Conservation (phyloP, 2,329 filamentous ascomycete species). For the Ophiostoma himal-ulmi region DNA sequence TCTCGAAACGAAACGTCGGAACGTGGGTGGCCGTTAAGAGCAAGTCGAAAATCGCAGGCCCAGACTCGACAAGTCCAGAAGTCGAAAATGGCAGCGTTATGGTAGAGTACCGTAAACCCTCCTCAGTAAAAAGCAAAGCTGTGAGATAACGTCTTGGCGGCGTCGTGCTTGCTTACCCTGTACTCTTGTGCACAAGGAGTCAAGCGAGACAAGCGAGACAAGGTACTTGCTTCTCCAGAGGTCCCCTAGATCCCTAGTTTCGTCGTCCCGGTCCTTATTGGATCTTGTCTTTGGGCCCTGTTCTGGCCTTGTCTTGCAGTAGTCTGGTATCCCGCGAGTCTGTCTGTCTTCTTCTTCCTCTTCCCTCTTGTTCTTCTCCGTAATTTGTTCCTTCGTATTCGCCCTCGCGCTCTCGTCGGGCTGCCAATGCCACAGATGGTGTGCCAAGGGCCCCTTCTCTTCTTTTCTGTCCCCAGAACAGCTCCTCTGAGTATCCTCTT, state of each 20-base stretch:
- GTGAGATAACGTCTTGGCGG: neutral
- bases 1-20: constrained; percentile 11
- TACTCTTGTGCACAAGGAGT: neutral
- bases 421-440: constrained; percentile 1
- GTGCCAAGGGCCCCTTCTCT: neutral
- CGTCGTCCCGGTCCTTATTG: constrained; percentile 7
- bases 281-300: neutral
- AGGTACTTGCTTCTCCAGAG: neutral
- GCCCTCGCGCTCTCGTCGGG: neutral
- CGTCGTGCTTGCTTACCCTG: constrained; percentile 3
- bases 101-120: too few species aligned
- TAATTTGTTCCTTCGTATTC: constrained; percentile 12
- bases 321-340: too few species aligned
- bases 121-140: neutral
- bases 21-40: neutral
- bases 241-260: constrained; percentile 5
- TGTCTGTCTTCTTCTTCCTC: neutral
- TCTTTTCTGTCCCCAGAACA: neutral
- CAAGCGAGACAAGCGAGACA: neutral
- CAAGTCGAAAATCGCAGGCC: constrained; percentile 3
- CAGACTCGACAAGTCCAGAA: neutral
- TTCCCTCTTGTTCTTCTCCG: neutral
- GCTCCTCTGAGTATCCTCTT: neutral
- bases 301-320: neutral
- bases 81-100: neutral